phyloP scores from a whole-genome alignment of 805 yeast genomes.

The Priceomyces medius region DNA sequence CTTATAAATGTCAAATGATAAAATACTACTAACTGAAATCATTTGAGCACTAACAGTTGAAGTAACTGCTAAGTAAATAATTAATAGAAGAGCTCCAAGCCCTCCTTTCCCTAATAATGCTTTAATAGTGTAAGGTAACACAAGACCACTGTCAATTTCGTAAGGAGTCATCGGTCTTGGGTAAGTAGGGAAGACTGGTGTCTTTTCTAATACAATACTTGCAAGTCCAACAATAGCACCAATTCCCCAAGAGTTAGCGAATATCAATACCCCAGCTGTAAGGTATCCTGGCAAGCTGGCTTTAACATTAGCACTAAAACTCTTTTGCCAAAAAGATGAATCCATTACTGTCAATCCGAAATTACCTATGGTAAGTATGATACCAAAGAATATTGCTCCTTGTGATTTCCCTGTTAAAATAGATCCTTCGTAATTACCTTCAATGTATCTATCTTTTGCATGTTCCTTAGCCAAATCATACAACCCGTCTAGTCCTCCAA shows the following conservation, averaged over 20 bases:
- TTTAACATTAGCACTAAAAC: conserved; percentile 33
- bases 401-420: conserved; percentile 34
- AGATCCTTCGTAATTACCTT: conserved; percentile 36
- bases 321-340: conserved; percentile 41
- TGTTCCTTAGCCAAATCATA: conserved; percentile 17
- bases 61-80: conserved; percentile 40
- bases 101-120: conserved; percentile 32
- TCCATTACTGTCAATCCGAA: conserved; percentile 40
- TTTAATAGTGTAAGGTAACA: conserved; percentile 28
- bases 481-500: conserved; percentile 27
- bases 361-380: conserved; percentile 35
- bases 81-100: conserved; percentile 30
- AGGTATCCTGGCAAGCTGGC: conserved; percentile 40
- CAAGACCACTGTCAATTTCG: conserved; percentile 31
- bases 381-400: conserved; percentile 34
- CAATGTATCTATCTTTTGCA: conserved; percentile 21
- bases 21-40: conserved; percentile 39
- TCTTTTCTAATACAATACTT: conserved; percentile 24
- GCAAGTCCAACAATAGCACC: conserved; percentile 37
- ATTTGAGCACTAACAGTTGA: conserved; percentile 42
- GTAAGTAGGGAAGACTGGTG: conserved; percentile 29
- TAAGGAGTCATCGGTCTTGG: conserved; percentile 27
- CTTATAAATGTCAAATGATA: conserved; percentile 49
- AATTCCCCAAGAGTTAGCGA: conserved; percentile 35
- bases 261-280: conserved; percentile 31